phyloP scores from a whole-genome alignment of 768 basidiomycete species.

The Pisolithus orientalis region DNA sequence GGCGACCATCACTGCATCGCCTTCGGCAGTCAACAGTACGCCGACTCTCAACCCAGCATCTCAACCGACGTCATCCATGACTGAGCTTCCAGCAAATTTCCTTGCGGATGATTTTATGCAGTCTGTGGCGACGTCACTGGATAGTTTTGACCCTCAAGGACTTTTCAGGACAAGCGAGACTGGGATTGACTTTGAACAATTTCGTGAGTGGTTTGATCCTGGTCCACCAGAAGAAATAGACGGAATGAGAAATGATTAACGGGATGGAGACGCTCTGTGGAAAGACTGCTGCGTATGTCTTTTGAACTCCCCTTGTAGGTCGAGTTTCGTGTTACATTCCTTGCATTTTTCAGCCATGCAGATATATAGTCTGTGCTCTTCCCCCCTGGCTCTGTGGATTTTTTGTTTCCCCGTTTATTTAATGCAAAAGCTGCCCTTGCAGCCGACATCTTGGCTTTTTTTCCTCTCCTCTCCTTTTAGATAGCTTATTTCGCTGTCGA shows the following conservation, averaged over 20 bases:
- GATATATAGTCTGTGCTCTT: constrained; percentile 15
- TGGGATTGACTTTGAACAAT: constrained; percentile 59
- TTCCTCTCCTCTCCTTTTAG: not conserved
- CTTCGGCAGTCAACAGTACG: constrained; percentile 29
- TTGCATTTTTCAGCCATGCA: constrained; percentile 10
- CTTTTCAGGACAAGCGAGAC: constrained; percentile 42
- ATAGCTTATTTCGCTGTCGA: constrained; percentile 9
- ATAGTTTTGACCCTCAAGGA: constrained; percentile 29
- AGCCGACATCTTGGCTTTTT: constrained; percentile 7
- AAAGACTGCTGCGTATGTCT: not conserved
- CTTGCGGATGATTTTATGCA: constrained; percentile 39
- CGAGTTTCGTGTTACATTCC: constrained; percentile 8
- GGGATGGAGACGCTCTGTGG: constrained; percentile 8
- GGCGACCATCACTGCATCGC: constrained; percentile 33
- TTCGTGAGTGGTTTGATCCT: constrained; percentile 69
- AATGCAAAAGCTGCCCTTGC: constrained; percentile 23
- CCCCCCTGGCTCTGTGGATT: constrained; percentile 7
- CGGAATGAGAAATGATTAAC: constrained; percentile 2
- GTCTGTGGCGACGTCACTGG: constrained; percentile 34
- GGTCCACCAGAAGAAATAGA: not conserved
- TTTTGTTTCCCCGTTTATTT: constrained; percentile 16
- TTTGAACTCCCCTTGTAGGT: constrained; percentile 7
- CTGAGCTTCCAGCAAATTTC: constrained; percentile 20
- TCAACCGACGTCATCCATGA: constrained; percentile 16
- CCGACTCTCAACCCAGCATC: constrained; percentile 23